phyloP scores from a whole-genome alignment of 768 basidiomycete species.

The Leucogyrophana mollusca region DNA sequence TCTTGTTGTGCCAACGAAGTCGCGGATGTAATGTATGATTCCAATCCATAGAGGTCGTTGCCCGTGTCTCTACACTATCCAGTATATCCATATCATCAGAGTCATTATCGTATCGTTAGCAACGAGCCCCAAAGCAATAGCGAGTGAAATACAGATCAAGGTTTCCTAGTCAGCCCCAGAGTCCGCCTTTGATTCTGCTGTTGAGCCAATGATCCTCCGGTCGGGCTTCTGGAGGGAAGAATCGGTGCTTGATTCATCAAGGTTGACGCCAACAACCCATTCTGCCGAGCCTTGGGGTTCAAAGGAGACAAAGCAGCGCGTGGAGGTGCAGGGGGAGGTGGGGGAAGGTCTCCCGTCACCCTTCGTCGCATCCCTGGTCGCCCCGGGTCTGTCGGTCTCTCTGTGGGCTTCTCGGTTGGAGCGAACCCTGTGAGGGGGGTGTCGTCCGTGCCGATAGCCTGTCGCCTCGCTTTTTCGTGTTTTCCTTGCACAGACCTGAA shows the following conservation, averaged over 20 bases:
- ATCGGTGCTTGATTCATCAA: conserved; percentile 36
- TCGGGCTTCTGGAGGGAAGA: conserved; percentile 21
- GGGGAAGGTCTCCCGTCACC: conserved; percentile 52
- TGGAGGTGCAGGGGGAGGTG: conserved; percentile 24
- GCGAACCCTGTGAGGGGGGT: conserved; percentile 48
- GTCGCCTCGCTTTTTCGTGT: conserved; percentile 89
- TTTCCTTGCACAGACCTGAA: conserved; percentile 87
- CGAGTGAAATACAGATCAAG: conserved; percentile 11
- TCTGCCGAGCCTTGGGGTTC: conserved; percentile 66
- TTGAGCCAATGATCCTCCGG: conserved; percentile 21
- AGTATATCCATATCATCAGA: neutral
- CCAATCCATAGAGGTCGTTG: neutral
- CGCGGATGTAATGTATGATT: conserved; percentile 23
- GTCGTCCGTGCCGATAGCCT: conserved; percentile 65
- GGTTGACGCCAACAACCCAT: conserved; percentile 36
- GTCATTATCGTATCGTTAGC: too few species aligned
- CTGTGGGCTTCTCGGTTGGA: conserved; percentile 39
- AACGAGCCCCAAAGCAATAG: too few species aligned
- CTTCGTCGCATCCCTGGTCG: conserved; percentile 59
- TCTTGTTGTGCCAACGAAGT: conserved; percentile 39
- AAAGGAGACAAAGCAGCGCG: conserved; percentile 63
- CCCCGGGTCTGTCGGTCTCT: conserved; percentile 7
- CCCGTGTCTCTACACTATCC: neutral
- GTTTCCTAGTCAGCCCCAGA: conserved; percentile 38
- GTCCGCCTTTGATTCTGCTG: conserved; percentile 41